Percentiles rank a stretch among this genome's conserved stretches.
Evolutionary conservation across 441 rosid species (phyloP).

Genomic region (Capsella rubella): DNA sequence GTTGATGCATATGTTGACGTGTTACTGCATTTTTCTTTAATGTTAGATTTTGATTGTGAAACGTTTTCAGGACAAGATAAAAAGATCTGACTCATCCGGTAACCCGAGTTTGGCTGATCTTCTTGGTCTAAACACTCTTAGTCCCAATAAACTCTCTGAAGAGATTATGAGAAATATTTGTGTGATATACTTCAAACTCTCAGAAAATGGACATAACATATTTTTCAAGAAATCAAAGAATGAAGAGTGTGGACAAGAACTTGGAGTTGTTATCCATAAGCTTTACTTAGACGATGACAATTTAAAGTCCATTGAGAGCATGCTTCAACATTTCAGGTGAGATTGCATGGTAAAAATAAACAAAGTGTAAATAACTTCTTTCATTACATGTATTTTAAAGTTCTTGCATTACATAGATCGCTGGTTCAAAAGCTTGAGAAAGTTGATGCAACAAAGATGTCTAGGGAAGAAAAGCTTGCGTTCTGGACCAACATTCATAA

Average conservation of each 20-base stretch:
- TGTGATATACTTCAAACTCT: constrained; percentile 66
- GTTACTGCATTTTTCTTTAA: neutral
- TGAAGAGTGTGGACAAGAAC: constrained; percentile 44
- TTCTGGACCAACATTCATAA: constrained; percentile 80
- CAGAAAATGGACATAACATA: constrained; percentile 44
- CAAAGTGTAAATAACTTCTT: neutral
- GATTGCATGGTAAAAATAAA: neutral
- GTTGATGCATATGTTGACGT: neutral
- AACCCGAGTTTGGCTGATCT: constrained; percentile 74
- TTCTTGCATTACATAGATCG: constrained; percentile 36
- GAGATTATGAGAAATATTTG: constrained; percentile 73
- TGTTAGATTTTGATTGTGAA: neutral
- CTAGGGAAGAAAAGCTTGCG: constrained; percentile 70
- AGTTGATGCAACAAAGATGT: constrained; percentile 65
- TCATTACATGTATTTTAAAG: too few species aligned
- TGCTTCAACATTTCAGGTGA: constrained; percentile 77
- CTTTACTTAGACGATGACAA: constrained; percentile 55
- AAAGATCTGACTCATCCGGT: constrained; percentile 44
- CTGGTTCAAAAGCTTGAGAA: constrained; percentile 70
- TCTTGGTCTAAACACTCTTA: constrained; percentile 49
- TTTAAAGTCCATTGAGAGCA: constrained; percentile 58
- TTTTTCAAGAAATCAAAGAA: constrained; percentile 52
- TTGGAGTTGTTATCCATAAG: constrained; percentile 56
- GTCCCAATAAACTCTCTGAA: constrained; percentile 65
- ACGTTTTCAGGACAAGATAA: constrained; percentile 48